Percentiles rank a stretch among this genome's conserved stretches.
Evolutionary conservation across 192 early-diverging fungal species (phyloP).

Genomic region (Gonapodya prolifera): DNA sequence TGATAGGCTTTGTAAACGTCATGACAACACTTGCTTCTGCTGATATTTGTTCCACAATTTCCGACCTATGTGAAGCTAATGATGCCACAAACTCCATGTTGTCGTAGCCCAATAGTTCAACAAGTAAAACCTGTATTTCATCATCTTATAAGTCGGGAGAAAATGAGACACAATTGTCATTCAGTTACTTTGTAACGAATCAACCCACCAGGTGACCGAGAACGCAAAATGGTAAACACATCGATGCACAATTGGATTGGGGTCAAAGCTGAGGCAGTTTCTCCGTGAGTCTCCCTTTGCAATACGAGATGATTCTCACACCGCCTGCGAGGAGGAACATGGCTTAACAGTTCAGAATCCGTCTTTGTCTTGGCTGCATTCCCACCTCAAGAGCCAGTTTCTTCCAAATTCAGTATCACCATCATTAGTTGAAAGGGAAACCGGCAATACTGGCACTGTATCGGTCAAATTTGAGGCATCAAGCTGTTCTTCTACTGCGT

Average conservation of each 20-base stretch:
- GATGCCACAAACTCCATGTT: constrained; percentile 54
- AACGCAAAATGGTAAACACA: constrained; percentile 56
- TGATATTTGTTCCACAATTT: constrained; percentile 51
- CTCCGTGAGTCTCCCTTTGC: constrained; percentile 12
- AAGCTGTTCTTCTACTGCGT: no score
- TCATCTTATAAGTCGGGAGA: constrained; percentile 22
- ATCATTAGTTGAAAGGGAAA: not conserved
- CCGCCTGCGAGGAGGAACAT: constrained; percentile 21
- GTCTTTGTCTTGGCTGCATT: not conserved
- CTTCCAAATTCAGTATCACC: not conserved
- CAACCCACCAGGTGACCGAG: constrained; percentile 1
- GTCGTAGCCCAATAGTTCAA: constrained; percentile 62
- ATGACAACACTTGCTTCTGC: constrained; percentile 19
- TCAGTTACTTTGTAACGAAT: not conserved
- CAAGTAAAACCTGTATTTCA: constrained; percentile 47
- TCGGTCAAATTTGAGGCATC: not conserved
- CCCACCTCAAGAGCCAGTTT: not conserved
- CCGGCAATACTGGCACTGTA: not conserved
- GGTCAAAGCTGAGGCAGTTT: constrained; percentile 21
- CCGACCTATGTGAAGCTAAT: constrained; percentile 38
- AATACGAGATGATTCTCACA: constrained; percentile 33
- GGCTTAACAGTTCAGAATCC: not conserved
- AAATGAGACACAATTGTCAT: not conserved
- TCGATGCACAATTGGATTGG: constrained; percentile 47
- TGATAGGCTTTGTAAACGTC: not conserved